phyloP scores from a whole-genome alignment of 306 rosid genomes.

The Argentina anserina region DNA sequence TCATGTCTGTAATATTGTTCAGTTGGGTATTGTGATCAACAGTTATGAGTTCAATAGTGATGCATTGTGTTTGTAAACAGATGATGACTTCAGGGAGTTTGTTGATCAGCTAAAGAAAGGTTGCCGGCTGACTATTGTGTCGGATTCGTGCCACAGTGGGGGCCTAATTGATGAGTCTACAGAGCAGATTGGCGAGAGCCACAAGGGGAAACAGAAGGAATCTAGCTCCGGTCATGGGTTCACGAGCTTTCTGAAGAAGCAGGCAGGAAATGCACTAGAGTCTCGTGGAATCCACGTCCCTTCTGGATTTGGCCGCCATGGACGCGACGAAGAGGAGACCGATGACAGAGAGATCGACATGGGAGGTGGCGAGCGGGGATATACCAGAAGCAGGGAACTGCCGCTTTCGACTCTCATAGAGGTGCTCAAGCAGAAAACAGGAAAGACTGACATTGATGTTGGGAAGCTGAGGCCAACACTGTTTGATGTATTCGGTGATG shows the following conservation, averaged over 20 bases:
- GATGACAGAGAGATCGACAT: conserved; percentile 43
- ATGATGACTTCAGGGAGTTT: conserved; percentile 68
- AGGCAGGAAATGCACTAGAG: conserved; percentile 48
- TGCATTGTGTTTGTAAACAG: conserved; percentile 26
- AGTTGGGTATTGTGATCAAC: background rate
- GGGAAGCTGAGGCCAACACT: conserved; percentile 88
- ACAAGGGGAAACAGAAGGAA: conserved; percentile 12
- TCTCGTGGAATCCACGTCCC: conserved; percentile 81
- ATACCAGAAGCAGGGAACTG: conserved; percentile 53
- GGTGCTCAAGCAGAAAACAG: conserved; percentile 84
- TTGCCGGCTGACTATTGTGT: conserved; percentile 58
- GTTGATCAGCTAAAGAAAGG: conserved; percentile 55
- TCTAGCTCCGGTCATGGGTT: conserved; percentile 40
- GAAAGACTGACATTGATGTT: conserved; percentile 78
- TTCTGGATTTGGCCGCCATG: conserved; percentile 32
- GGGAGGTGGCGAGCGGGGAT: conserved; percentile 34
- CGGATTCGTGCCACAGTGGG: conserved; percentile 88
- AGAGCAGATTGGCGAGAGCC: conserved; percentile 85
- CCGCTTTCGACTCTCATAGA: conserved; percentile 85
- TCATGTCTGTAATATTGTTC: background rate
- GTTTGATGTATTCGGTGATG: conserved; percentile 57
- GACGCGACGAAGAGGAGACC: conserved; percentile 25
- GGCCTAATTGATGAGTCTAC: conserved; percentile 60
- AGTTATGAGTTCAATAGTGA: background rate
- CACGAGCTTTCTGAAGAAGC: conserved; percentile 50